A percentile compares a stretch with the other conserved stretches of the same genome.
These are phyloP conservation scores for Lasiosphaeria ovina DNA, from an alignment of 495 filamentous ascomycete genomes.

Conservation along the genomic window DNA sequence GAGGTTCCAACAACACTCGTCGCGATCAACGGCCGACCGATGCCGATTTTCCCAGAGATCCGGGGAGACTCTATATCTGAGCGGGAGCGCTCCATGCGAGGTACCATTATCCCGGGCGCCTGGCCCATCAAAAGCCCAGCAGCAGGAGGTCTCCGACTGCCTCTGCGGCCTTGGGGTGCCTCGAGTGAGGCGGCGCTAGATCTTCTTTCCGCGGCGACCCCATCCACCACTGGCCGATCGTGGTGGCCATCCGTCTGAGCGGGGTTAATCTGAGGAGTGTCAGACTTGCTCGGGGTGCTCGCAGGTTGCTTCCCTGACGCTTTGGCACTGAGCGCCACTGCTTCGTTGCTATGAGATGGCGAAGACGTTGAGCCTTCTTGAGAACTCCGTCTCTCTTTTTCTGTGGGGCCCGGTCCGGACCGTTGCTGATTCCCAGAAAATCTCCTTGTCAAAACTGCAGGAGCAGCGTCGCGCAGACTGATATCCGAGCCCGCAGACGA, in stretches of 20 bases:
- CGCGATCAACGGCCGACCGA: constrained; percentile 19
- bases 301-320: constrained; percentile 40
- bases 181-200: neutral
- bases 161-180: constrained; percentile 6
- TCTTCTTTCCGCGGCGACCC: constrained; percentile 19
- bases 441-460: constrained; percentile 10
- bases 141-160: constrained; percentile 18
- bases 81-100: constrained; percentile 31
- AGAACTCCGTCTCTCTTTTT: constrained; percentile 9
- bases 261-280: constrained; percentile 14
- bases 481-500: constrained; percentile 33
- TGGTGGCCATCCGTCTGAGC: constrained; percentile 15
- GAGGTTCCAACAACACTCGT: constrained; percentile 34
- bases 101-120: constrained; percentile 11
- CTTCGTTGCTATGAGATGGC: constrained; percentile 10
- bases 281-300: constrained; percentile 10
- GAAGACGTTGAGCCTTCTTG: constrained; percentile 12
- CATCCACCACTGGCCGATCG: constrained; percentile 13
- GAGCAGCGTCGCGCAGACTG: constrained; percentile 20
- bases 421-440: constrained; percentile 2
- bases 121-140: constrained; percentile 28
- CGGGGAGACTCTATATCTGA: constrained; percentile 29
- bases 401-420: neutral
- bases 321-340: constrained; percentile 28
- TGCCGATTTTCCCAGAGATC: neutral